Evolutionary conservation across 1,139 yeast species (phyloP), one percentile per base, ranked within the genome.

Genomic region (Suhomyces guaymorum): DNA sequence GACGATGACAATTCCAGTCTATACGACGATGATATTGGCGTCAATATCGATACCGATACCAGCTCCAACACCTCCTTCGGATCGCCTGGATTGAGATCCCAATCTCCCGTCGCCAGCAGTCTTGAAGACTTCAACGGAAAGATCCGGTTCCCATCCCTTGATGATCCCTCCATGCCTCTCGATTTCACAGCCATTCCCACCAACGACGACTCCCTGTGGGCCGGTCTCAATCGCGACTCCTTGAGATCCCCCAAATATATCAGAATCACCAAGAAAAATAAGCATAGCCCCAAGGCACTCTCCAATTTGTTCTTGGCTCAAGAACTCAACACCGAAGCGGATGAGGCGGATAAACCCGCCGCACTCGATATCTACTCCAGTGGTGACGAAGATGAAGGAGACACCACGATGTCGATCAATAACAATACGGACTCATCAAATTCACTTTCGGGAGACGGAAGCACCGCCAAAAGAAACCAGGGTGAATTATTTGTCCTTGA

Each of bases 271-370:
- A 67, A 70, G 42, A 71, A 67, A 40, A 64, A 70, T 39, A 68
- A 64, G 38, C 61, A 59, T 33, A 64, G 77, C 30, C 70, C 78
- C 2, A 62, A 60, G 22, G 55, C 63, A 26, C 63, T 80, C 41
- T 75, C 75, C 46, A 65, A 82, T 39, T 55, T 88, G 31, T 87
- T 89, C 47, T 61, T 88, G 27, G 95, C 96, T 1, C 97, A 89
- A 57, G 95, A 88, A 57, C 62, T 89, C 41, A 66, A 69, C 38
- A 54, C 52, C 9, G 33, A 28, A 13, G 29, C 27, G 12, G 36
- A 32, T 7, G 12, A 14, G 11, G 7, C 24, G 9, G 15, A 29
- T 8, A 28, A 29, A 11, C 22, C 18, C 13, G 10, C 19, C 9
- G 16, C 11, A 8, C 9, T 28, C 9, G 38, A 24, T 12, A 18